phyloP scores from a whole-genome alignment of 1,139 yeast species.

The Blastobotrys illinoisensis region DNA sequence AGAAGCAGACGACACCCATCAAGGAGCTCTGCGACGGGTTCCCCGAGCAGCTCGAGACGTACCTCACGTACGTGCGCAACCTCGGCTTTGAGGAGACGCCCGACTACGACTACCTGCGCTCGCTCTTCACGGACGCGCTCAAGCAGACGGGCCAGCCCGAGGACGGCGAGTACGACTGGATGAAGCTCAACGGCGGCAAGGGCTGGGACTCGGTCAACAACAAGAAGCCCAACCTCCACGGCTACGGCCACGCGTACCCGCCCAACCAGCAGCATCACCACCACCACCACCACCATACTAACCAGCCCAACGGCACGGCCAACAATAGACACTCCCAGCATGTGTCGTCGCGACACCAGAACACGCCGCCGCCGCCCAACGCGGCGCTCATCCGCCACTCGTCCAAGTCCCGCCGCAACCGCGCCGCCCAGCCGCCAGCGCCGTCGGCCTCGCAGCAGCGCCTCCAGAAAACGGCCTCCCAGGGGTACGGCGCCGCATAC shows the following conservation, averaged over 20 bases:
- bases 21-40: constrained; percentile 73
- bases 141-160: constrained; percentile 65
- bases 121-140: constrained; percentile 68
- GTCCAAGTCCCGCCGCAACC: constrained; percentile 29
- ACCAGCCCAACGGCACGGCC: neutral
- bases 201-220: constrained; percentile 86
- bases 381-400: constrained; percentile 31
- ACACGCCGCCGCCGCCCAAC: constrained; percentile 27
- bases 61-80: constrained; percentile 75
- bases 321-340: constrained; percentile 24
- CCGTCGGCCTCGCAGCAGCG: constrained; percentile 3
- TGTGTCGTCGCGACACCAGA: constrained; percentile 23
- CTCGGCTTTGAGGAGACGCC: constrained; percentile 91
- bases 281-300: constrained; percentile 3
- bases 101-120: constrained; percentile 80
- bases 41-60: constrained; percentile 83
- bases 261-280: constrained; percentile 30
- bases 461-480: constrained; percentile 10
- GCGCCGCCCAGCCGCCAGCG: constrained; percentile 14
- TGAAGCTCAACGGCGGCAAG: constrained; percentile 82
- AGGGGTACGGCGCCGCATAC: constrained; percentile 18
- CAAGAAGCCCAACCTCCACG: constrained; percentile 85
- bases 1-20: constrained; percentile 81
- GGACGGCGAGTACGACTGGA: constrained; percentile 93
- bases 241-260: constrained; percentile 72